Evolutionary conservation across 129 eudicot genomes (phyloP), one percentile per base, ranked within the genome.

Genomic region (Flaveria robusta): DNA sequence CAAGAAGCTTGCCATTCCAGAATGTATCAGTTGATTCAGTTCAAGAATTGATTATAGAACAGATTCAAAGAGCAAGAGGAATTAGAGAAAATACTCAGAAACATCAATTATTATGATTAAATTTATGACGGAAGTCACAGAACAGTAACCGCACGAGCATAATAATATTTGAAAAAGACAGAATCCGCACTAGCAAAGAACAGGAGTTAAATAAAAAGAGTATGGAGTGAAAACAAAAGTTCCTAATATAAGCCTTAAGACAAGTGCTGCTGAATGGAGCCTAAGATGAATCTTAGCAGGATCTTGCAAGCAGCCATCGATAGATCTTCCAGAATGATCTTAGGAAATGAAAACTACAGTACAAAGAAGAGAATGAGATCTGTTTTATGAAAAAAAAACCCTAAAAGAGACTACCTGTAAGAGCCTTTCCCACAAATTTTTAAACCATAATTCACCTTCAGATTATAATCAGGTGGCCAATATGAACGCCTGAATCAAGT

Each of bases 401-500:
- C 84, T 80, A 49, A 76, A 66, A 52, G 82, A 74, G 63, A 66
- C 79, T 52, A 74, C 42, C 51, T 45, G 72, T 55, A 49, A 31
- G 80, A 56, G 71, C 65, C 74, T 54, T 66, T 71, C 77, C 72
- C 84, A 70, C 37, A 43, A 77, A 14, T 67, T 66, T 47, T 66
- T 41, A 70, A 76, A 71, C 82, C 71, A 56, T 68, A 59, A 12
- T 73, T 83, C 85, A 75, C 90, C 86, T 81, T 77, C 80, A 31
- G 15, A 42, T 55, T 41, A 67, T 58, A 58, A 42, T 80, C 82
- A 93, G 74, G 99, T 87, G 64, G 99, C 84, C 94, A 94, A 66
- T 51, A 94, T 94, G 88, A 94, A 94, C 70, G 99, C 99, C 87
- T 89, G 99, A 76, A 94, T 86, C 87, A 94, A 79, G 86, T 88